A percentile compares a stretch with the other conserved stretches of the same genome.
Conservation (phyloP, 1,139 yeast species). For the Hemisphaericaspora subhashii region DNA sequence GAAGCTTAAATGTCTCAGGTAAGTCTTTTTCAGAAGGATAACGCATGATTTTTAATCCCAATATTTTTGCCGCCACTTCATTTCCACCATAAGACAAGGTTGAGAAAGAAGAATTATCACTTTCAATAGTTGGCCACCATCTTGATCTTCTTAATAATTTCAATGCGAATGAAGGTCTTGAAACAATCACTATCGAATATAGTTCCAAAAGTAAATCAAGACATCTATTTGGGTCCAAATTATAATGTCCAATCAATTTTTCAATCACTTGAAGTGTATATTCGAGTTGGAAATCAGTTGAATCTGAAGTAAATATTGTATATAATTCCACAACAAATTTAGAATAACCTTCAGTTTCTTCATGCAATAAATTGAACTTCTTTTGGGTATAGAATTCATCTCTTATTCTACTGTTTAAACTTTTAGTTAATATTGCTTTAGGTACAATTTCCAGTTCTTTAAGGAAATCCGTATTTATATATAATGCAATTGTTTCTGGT, state of each 20-base stretch:
- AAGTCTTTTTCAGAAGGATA: constrained; percentile 31
- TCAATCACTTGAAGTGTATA: constrained; percentile 54
- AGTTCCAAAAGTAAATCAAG: constrained; percentile 63
- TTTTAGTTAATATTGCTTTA: constrained; percentile 33
- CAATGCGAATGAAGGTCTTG: constrained; percentile 48
- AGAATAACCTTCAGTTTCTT: constrained; percentile 80
- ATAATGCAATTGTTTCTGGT: constrained; percentile 35
- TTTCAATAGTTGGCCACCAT: constrained; percentile 61
- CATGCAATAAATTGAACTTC: constrained; percentile 73
- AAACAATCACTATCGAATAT: constrained; percentile 43
- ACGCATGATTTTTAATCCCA: constrained; percentile 56
- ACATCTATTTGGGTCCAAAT: constrained; percentile 72
- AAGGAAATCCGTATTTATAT: constrained; percentile 37
- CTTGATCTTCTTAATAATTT: constrained; percentile 50
- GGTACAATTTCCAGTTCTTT: constrained; percentile 42
- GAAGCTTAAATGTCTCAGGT: constrained; percentile 48
- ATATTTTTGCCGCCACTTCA: constrained; percentile 55
- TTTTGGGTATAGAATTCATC: constrained; percentile 66
- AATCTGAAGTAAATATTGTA: constrained; percentile 40
- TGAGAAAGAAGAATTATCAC: constrained; percentile 32
- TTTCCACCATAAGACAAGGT: constrained; percentile 63
- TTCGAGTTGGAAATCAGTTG: constrained; percentile 43
- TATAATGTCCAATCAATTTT: constrained; percentile 71
- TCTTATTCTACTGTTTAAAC: constrained; percentile 47
- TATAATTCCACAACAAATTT: constrained; percentile 59